Conservation (phyloP, 2,329 filamentous ascomycete genomes). For the Microthyrium microscopicum region DNA sequence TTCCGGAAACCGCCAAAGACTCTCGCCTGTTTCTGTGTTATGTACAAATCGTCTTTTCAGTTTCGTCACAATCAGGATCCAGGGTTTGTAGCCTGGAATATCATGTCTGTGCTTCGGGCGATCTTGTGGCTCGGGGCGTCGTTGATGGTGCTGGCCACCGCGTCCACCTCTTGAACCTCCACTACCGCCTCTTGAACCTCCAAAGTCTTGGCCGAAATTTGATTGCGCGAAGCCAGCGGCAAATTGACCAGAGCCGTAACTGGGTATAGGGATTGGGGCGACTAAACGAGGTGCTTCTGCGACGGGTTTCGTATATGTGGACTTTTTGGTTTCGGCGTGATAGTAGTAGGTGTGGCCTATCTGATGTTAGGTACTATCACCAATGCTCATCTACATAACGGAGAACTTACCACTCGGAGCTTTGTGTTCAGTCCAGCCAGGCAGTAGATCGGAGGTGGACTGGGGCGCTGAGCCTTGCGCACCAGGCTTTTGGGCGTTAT, state of each 20-base stretch:
- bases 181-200: slow-evolving; percentile 17
- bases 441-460: slow-evolving; percentile 38
- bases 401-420: slow-evolving; percentile 49
- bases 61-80: slow-evolving; percentile 87
- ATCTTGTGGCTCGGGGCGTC: slow-evolving; percentile 54
- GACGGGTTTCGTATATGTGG: slow-evolving; percentile 64
- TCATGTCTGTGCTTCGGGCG: slow-evolving; percentile 62
- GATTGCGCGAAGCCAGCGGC: slow-evolving; percentile 3
- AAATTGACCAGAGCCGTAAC: slow-evolving; percentile 6
- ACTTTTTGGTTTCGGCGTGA: slow-evolving; percentile 64
- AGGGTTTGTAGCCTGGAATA: slow-evolving; percentile 71
- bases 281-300: slow-evolving; percentile 8
- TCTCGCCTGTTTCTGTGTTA: slow-evolving; percentile 71
- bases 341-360: slow-evolving; percentile 77
- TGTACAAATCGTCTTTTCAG: slow-evolving; percentile 79
- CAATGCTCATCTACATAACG: slow-evolving; percentile 9
- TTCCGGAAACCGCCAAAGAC: slow-evolving; percentile 88
- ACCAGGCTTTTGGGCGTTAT: neutral
- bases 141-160: slow-evolving; percentile 35
- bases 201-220: neutral
- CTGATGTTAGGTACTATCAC: neutral
- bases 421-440: slow-evolving; percentile 87
- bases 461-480: neutral
- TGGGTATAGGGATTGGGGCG: slow-evolving; percentile 5
- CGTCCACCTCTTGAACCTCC: slow-evolving; percentile 33